A percentile compares a stretch with the other conserved stretches of the same genome.
Conservation (phyloP, 75 land plant genomes). For the Cunninghamia lanceolata region DNA sequence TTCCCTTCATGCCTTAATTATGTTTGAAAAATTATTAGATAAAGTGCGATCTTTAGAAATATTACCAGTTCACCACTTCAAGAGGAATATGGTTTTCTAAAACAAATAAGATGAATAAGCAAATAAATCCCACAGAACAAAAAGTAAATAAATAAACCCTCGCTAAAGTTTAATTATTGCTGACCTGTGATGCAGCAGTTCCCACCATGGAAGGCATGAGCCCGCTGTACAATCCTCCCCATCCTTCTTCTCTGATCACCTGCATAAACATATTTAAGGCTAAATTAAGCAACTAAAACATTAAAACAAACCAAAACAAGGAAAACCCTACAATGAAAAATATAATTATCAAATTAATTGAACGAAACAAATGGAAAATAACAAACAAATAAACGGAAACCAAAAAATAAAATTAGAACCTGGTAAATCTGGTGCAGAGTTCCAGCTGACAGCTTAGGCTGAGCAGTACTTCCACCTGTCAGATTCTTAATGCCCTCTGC, state of each 20-base stretch:
- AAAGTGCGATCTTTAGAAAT: background rate
- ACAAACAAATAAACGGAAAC: background rate
- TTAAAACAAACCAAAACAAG: background rate
- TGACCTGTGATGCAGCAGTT: constrained; percentile 88
- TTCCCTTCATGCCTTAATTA: too few relatives aligned
- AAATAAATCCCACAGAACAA: background rate
- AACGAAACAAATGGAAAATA: background rate
- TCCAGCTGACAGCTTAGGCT: background rate
- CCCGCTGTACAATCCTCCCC: constrained; percentile 85
- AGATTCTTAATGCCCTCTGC: background rate
- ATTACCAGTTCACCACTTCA: background rate
- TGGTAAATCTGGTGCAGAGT: constrained; percentile 46
- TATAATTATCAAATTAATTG: background rate
- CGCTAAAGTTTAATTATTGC: background rate
- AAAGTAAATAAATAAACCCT: too few relatives aligned
- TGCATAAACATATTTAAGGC: constrained; percentile 13
- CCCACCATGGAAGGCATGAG: constrained; percentile 84
- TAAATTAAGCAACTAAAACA: background rate
- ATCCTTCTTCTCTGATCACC: constrained; percentile 75
- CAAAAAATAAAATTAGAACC: constrained; percentile 12
- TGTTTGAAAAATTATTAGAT: too few relatives aligned
- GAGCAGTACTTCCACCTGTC: background rate
- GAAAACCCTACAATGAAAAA: background rate
- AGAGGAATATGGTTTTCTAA: background rate
- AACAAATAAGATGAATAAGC: background rate